Conservation (phyloP, 2,329 filamentous ascomycete genomes). For the Arthrobotrys iridis region DNA sequence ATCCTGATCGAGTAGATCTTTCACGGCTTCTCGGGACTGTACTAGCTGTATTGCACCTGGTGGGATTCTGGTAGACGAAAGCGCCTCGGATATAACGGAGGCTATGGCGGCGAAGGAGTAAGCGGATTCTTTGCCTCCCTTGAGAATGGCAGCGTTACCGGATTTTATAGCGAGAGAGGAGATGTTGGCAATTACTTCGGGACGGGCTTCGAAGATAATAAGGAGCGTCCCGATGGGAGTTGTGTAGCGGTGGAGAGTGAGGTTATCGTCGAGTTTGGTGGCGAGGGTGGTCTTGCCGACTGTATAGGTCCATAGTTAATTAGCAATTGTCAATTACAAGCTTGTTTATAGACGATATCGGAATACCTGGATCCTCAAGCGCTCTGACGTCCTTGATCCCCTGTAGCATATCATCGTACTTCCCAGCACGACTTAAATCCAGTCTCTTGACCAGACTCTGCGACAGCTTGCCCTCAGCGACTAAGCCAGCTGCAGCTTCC, state of each 20-base stretch:
- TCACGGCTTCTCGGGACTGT: constrained; percentile 88
- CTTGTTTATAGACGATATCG: constrained; percentile 13
- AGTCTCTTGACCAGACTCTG: constrained; percentile 82
- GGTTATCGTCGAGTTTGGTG: constrained; percentile 84
- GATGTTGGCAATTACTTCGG: constrained; percentile 98
- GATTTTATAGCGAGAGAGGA: constrained; percentile 95
- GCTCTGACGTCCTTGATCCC: constrained; percentile 88
- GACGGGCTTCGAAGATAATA: constrained; percentile 97
- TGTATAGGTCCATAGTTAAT: constrained; percentile 60
- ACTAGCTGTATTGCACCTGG: constrained; percentile 91
- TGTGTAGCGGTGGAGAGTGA: constrained; percentile 85
- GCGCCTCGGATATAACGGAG: constrained; percentile 79
- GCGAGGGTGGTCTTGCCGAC: constrained; percentile 85
- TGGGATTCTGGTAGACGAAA: constrained; percentile 78
- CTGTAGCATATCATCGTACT: constrained; percentile 97
- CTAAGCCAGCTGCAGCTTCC: constrained; percentile 76
- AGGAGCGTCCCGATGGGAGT: constrained; percentile 97
- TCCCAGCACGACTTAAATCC: constrained; percentile 84
- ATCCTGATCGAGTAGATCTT: constrained; percentile 85
- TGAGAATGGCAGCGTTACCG: constrained; percentile 94
- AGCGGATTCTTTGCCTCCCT: constrained; percentile 95
- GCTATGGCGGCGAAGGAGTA: constrained; percentile 95
- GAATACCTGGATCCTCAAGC: constrained; percentile 82
- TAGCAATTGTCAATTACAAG: constrained; percentile 31
- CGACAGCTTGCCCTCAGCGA: constrained; percentile 78